Conservation (phyloP, 1,139 yeast genomes). For the Pneumocystis oryctolagi region DNA sequence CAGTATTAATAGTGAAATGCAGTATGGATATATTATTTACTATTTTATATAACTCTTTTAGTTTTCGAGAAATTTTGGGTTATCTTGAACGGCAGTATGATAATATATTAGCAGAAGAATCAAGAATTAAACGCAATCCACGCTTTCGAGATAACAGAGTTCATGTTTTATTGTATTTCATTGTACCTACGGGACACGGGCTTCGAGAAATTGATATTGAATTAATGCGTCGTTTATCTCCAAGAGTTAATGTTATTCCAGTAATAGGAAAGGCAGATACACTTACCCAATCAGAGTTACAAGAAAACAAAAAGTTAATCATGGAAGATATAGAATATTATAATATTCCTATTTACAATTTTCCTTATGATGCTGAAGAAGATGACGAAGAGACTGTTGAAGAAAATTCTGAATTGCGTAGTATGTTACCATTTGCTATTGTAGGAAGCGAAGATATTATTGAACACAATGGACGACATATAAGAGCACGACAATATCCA, state of each 20-base stretch:
- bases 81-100: slow-evolving; percentile 84
- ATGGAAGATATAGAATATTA: slow-evolving; percentile 61
- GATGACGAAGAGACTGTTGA: slow-evolving; percentile 55
- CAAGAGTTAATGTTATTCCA: slow-evolving; percentile 76
- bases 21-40: slow-evolving; percentile 8
- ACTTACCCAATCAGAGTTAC: slow-evolving; percentile 60
- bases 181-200: slow-evolving; percentile 66
- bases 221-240: slow-evolving; percentile 61
- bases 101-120: slow-evolving; percentile 79
- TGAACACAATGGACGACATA: slow-evolving; percentile 45
- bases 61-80: slow-evolving; percentile 56
- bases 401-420: slow-evolving; percentile 62
- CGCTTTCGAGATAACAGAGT: slow-evolving; percentile 59
- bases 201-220: slow-evolving; percentile 58
- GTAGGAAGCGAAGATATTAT: slow-evolving; percentile 55
- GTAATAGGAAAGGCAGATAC: slow-evolving; percentile 80
- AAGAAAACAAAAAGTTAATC: slow-evolving; percentile 46
- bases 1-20: slow-evolving; percentile 51
- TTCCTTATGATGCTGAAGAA: slow-evolving; percentile 45
- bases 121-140: slow-evolving; percentile 75
- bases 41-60: slow-evolving; percentile 2
- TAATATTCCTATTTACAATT: slow-evolving; percentile 71
- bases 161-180: slow-evolving; percentile 56
- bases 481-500: slow-evolving; percentile 78
- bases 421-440: slow-evolving; percentile 73